Evolutionary conservation across 129 eudicot genomes (phyloP), one percentile per base, ranked within the genome.

Genomic region (Flaveria brownii): DNA sequence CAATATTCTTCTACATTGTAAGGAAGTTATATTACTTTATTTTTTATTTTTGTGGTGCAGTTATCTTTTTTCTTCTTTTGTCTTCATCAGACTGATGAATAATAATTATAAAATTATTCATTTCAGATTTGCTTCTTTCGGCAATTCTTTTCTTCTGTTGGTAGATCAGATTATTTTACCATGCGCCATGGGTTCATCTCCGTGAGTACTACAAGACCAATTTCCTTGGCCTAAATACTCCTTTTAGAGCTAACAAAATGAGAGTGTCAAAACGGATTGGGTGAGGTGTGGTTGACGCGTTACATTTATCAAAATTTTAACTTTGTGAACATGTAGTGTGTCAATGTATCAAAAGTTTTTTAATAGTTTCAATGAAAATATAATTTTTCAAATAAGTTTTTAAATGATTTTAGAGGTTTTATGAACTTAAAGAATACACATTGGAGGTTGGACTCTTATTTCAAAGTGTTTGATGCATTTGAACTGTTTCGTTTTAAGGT

Each of bases 131-230:
- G 97, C 77, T 91, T 91, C 75, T 88, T 81, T 68, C 83, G 92
- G 11, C 95, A 91, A 82, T 88, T 91, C 75, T 85, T 80, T 68
- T 78, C 85, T 72, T 81, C 97, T 68, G 97, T 91, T 80, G 80
- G 83, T 70, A 86, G 72, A 83, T 81, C 97, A 23, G 95, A 91
- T 73, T 91, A 91, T 82, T 72, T 85, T 72, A 75, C 92, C 47
- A 79, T 91, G 88, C 92, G 95, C 66, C 87, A 91, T 70, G 97
- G 90, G 39, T 91, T 91, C 80, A 81, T 91, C 70, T 83, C 86
- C 3, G 97, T 91, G 73, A 86, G 90, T 83, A 57, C 28, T 45
- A 68, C 71, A 43, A 79, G 41, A 28, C 75, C 46, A 36, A 41
- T 57, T 23, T 33, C 15, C 46, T 30, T 42, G 3, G 25, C 16